Evolutionary conservation across 768 basidiomycete genomes (phyloP), one percentile per base, ranked within the genome.

Genomic region (Panaeolus papilionaceus): DNA sequence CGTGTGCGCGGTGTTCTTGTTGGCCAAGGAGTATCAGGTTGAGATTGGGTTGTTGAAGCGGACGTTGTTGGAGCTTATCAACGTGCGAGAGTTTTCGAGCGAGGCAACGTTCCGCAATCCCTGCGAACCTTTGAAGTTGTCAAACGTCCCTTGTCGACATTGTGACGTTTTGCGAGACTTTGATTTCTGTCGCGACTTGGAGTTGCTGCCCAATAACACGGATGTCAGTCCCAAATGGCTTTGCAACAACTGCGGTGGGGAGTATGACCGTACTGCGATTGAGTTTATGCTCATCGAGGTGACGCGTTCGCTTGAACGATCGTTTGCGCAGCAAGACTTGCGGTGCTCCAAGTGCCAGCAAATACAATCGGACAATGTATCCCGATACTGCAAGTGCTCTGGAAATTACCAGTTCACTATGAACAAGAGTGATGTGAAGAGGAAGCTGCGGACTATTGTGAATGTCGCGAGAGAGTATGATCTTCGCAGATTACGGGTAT

Each of bases 141-240:
- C 89, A 51, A 93, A 93, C 75, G 92, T 98, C 42, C 93, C 96
- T 38, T 98, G 97, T 76, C 88, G 87, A 47, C 87, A 90, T 73
- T 99, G 94, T 79, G 96, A 95, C 76, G 79, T 83, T 14, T 84
- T 96, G 68, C 88, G 92, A 2, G 95, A 97, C 76, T 93, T 99
- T 73, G 98, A 99, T 77, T 93, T 99, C 74, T 98, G 97, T 76
- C 88, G 97, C 16, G 97, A 99, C 78, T 85, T 89, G 11, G 92
- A 95, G 67, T 84, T 98, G 45, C 82, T 94, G 49, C 90, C 93
- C 10, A 82, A 81, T 70, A 79, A 84, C 72, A 70, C 79, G 67
- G 78, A 85, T 40, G 79, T 84, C 7, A 80, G 83, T 18, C 82
- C 85, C 6, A 87, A 85, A 65, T 95, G 93, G 94, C 74, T 80